Evolutionary conservation across 2,329 filamentous ascomycete species (phyloP).

Genomic region (Passalora sequoiae): DNA sequence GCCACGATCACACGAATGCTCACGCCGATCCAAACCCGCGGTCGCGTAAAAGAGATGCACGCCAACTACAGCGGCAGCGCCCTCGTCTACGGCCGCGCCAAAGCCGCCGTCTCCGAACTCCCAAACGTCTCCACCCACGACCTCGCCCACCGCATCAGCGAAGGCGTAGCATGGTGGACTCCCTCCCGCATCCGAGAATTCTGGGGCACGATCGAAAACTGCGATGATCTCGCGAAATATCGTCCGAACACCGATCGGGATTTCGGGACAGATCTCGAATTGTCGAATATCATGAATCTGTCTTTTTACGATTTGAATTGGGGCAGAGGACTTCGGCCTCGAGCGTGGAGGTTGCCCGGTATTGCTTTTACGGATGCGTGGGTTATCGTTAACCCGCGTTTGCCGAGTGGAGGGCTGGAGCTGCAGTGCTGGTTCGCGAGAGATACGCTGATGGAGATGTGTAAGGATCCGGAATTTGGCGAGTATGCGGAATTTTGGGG

Average conservation of each 20-base stretch:
- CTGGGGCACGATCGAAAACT: constrained; percentile 17
- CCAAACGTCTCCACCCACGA: not conserved
- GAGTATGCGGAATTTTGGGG: constrained; percentile 11
- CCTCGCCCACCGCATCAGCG: constrained; percentile 11
- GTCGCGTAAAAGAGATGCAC: constrained; percentile 12
- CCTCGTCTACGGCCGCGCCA: constrained; percentile 17
- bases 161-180: constrained; percentile 13
- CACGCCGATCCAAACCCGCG: constrained; percentile 11
- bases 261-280: constrained; percentile 15
- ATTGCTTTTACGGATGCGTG: constrained; percentile 14
- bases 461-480: constrained; percentile 13
- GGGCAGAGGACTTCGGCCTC: constrained; percentile 10
- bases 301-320: constrained; percentile 12
- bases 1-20: constrained; percentile 7
- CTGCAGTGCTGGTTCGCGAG: constrained; percentile 6
- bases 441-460: constrained; percentile 7
- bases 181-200: constrained; percentile 13
- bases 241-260: constrained; percentile 14
- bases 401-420: constrained; percentile 7
- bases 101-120: constrained; percentile 10
- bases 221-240: constrained; percentile 6
- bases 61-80: constrained; percentile 13
- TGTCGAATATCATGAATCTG: constrained; percentile 8
- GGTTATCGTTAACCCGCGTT: constrained; percentile 3
- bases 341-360: constrained; percentile 1